Conservation (phyloP, 2,329 filamentous ascomycete genomes). For the Fusarium kyushuense region DNA sequence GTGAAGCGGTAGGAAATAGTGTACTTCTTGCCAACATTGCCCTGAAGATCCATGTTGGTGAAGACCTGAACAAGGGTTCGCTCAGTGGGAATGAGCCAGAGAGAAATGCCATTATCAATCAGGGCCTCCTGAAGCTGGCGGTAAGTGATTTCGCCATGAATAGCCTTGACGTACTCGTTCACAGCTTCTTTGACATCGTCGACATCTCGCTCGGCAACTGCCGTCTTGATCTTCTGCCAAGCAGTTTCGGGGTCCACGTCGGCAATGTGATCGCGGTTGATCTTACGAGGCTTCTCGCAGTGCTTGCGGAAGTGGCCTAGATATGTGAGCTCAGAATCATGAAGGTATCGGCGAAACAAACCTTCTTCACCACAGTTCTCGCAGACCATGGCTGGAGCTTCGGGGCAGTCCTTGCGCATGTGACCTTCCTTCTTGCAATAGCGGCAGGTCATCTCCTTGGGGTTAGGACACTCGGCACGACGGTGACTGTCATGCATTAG, state of each 20-base stretch:
- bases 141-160: conserved; percentile 67
- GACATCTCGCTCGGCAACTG: conserved; percentile 66
- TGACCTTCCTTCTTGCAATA: conserved; percentile 66
- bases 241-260: conserved; percentile 66
- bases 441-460: conserved; percentile 53
- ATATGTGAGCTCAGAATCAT: conserved; percentile 20
- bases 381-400: conserved; percentile 67
- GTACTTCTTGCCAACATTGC: conserved; percentile 73
- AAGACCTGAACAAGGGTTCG: conserved; percentile 67
- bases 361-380: conserved; percentile 72
- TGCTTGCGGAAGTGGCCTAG: conserved; percentile 66
- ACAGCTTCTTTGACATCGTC: conserved; percentile 72
- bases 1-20: conserved; percentile 72
- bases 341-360: conserved; percentile 47
- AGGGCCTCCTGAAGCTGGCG: conserved; percentile 71
- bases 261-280: conserved; percentile 65
- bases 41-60: conserved; percentile 79
- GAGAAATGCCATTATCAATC: conserved; percentile 63
- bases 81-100: conserved; percentile 74
- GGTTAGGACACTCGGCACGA: conserved; percentile 54
- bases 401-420: conserved; percentile 71
- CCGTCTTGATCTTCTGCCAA: conserved; percentile 67
- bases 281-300: conserved; percentile 70
- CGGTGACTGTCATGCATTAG: conserved; percentile 44
- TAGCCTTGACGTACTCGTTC: conserved; percentile 71